Evolutionary conservation across 2,329 filamentous ascomycete genomes (phyloP).

Genomic region (Colletotrichum tanaceti): DNA sequence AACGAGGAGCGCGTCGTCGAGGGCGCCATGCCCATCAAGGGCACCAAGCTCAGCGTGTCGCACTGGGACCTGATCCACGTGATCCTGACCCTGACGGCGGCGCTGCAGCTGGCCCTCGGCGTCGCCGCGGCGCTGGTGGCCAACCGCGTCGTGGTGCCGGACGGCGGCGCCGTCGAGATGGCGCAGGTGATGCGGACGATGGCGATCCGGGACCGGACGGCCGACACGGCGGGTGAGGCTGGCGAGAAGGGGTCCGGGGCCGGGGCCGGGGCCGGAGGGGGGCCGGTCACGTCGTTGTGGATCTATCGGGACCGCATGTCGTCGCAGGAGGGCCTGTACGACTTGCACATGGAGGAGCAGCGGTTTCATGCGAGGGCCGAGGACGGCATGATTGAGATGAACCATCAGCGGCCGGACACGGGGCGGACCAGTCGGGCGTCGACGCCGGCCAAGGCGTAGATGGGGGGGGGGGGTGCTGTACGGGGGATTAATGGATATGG

Average conservation of each 20-base stretch:
- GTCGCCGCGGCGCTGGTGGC: conserved; percentile 43
- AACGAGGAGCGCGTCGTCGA: conserved; percentile 45
- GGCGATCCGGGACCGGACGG: conserved; percentile 25
- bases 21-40: conserved; percentile 49
- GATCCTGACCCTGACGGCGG: conserved; percentile 49
- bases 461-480: no score
- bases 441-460: not conserved
- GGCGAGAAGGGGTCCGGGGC: not conserved
- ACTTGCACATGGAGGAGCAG: conserved; percentile 40
- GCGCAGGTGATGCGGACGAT: conserved; percentile 40
- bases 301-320: conserved; percentile 33
- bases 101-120: conserved; percentile 48
- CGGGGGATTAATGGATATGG: no score
- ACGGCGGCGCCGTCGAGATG: conserved; percentile 32
- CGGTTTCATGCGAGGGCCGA: not conserved
- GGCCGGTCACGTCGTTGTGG: conserved; percentile 25
- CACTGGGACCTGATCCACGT: conserved; percentile 49
- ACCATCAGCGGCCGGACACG: conserved; percentile 5
- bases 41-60: conserved; percentile 48
- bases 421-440: not conserved
- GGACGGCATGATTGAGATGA: conserved; percentile 35
- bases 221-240: not conserved
- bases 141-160: conserved; percentile 45
- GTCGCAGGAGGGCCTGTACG: conserved; percentile 31
- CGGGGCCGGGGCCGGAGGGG: not conserved